phyloP scores from a whole-genome alignment of 2,329 filamentous ascomycete genomes.

The Paraconiothyrium sp. region DNA sequence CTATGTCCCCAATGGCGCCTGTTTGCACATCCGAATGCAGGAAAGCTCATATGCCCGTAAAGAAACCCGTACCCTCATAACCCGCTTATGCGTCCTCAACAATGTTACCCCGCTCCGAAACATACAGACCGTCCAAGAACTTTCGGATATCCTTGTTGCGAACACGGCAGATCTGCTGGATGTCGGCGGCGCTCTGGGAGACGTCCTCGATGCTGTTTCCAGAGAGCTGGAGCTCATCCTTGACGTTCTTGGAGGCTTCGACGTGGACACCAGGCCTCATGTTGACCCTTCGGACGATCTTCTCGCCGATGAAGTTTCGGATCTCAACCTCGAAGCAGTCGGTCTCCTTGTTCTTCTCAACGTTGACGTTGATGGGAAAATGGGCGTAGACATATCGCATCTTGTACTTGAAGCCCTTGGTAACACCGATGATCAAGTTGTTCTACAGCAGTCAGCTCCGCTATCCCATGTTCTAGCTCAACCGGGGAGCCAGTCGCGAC shows the following conservation, averaged over 20 bases:
- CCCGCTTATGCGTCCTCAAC: constrained; percentile 65
- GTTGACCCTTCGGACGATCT: constrained; percentile 91
- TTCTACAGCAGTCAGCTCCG: constrained; percentile 58
- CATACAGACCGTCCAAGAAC: constrained; percentile 99
- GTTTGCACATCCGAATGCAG: constrained; percentile 50
- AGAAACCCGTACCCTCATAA: constrained; percentile 49
- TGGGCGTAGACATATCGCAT: constrained; percentile 99
- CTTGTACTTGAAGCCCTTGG: constrained; percentile 99
- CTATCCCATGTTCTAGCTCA: constrained; percentile 12
- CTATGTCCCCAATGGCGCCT: constrained; percentile 50
- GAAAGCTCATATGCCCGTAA: constrained; percentile 53
- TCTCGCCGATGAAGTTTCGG: constrained; percentile 83
- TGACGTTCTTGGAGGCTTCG: constrained; percentile 87
- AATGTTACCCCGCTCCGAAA: constrained; percentile 98
- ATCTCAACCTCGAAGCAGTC: constrained; percentile 94
- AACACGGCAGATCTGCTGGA: constrained; percentile 99
- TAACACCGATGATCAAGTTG: constrained; percentile 98
- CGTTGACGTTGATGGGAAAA: constrained; percentile 99
- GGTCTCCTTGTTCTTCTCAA: constrained; percentile 95
- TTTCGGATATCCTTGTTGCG: constrained; percentile 99
- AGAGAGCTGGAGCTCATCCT: constrained; percentile 93
- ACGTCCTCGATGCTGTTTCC: constrained; percentile 98
- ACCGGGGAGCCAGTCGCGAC: constrained; percentile 25
- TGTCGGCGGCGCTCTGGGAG: constrained; percentile 97
- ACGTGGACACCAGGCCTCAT: constrained; percentile 93